A percentile compares a stretch with the other conserved stretches of the same genome.
phyloP scores from a whole-genome alignment of 2,329 filamentous ascomycete species.

The Coniochaeta pulveracea region DNA sequence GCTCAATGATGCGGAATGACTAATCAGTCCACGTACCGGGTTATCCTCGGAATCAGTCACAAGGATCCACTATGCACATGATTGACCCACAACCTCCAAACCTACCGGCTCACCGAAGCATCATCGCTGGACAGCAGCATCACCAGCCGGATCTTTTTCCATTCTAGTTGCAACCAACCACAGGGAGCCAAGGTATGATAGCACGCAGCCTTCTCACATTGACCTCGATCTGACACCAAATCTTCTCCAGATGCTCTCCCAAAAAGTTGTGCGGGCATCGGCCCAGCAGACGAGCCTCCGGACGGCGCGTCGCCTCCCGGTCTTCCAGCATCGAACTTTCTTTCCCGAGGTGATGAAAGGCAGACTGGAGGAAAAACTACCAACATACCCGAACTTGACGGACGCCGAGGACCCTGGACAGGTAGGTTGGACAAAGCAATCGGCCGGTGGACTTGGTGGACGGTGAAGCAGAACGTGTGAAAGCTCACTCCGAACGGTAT shows the following conservation, averaged over 20 bases:
- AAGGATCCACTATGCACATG: background rate
- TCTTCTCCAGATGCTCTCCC: conserved; percentile 48
- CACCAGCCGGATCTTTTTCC: conserved; percentile 2
- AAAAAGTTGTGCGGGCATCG: conserved; percentile 43
- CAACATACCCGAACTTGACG: conserved; percentile 32
- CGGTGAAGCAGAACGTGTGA: too few species aligned
- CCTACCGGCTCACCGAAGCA: background rate
- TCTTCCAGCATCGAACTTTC: conserved; percentile 46
- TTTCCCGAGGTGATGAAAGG: conserved; percentile 35
- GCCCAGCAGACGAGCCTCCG: conserved; percentile 33
- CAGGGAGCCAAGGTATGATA: background rate
- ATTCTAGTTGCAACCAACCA: conserved; percentile 9
- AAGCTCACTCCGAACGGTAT: too few species aligned
- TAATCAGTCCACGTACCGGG: too few species aligned
- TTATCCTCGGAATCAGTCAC: conserved; percentile 1
- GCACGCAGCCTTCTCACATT: conserved; percentile 11
- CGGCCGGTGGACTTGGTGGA: too few species aligned
- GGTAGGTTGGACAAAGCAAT: conserved; percentile 33
- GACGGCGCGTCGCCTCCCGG: conserved; percentile 36
- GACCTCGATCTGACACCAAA: background rate
- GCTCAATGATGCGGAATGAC: background rate
- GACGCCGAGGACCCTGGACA: conserved; percentile 56
- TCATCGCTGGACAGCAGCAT: conserved; percentile 1
- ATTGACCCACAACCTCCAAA: background rate
- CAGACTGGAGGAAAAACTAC: conserved; percentile 39